A percentile compares a stretch with the other conserved stretches of the same genome.
phyloP scores from a whole-genome alignment of 495 filamentous ascomycete species.

The Neurospora intermedia region DNA sequence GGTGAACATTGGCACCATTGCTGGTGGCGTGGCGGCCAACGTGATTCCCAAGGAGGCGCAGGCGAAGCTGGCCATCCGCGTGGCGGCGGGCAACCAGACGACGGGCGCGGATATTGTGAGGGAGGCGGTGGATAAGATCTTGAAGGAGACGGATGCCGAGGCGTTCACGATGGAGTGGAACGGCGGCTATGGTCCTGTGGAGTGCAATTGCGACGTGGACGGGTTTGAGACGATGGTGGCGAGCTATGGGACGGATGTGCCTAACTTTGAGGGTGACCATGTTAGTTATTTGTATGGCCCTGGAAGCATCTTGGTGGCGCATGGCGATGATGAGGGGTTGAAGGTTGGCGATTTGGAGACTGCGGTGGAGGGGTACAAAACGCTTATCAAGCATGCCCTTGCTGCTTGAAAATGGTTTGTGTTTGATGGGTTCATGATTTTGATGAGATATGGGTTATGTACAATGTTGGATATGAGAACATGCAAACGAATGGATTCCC shows the following conservation, averaged over 20 bases:
- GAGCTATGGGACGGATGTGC: slow-evolving; percentile 91
- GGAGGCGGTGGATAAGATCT: slow-evolving; percentile 44
- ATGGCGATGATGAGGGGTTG: slow-evolving; percentile 74
- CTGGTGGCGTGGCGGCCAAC: slow-evolving; percentile 79
- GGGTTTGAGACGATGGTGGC: slow-evolving; percentile 72
- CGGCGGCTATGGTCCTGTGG: slow-evolving; percentile 58
- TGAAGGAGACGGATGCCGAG: slow-evolving; percentile 44
- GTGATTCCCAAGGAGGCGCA: slow-evolving; percentile 67
- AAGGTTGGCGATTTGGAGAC: slow-evolving; percentile 54
- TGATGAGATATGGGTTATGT: background rate
- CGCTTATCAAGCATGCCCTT: slow-evolving; percentile 38
- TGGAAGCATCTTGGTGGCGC: slow-evolving; percentile 80
- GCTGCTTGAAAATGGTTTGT: background rate
- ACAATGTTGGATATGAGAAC: background rate
- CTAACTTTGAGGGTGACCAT: slow-evolving; percentile 59
- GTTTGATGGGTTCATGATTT: background rate
- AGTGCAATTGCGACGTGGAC: slow-evolving; percentile 68
- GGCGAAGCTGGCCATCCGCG: slow-evolving; percentile 56
- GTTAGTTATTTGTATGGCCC: slow-evolving; percentile 84
- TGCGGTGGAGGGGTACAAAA: slow-evolving; percentile 63
- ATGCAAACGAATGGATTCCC: background rate
- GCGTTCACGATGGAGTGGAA: slow-evolving; percentile 51
- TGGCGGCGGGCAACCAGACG: slow-evolving; percentile 59
- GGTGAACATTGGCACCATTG: slow-evolving; percentile 68
- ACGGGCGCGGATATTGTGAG: slow-evolving; percentile 42